Evolutionary conservation across 2,329 filamentous ascomycete genomes (phyloP), one percentile per base, ranked within the genome.

Genomic region (Penicillium sp.): DNA sequence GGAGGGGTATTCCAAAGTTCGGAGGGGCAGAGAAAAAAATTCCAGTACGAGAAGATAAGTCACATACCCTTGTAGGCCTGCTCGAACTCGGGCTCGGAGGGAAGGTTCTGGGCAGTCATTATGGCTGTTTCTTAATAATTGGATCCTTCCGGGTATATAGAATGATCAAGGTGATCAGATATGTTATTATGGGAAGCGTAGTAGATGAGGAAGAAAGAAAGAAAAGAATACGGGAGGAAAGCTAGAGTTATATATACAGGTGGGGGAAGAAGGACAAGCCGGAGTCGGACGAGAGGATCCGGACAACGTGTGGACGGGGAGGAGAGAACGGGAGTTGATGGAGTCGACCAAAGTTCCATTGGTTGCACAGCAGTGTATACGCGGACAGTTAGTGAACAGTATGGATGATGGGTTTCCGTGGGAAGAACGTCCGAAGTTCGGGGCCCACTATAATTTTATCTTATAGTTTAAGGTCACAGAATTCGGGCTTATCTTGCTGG

Each of bases 1-100:
- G 35, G 35, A 54, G 47, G 51, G 27, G 25, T 9, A 35, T 7
- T 48, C 18, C 37, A 18, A 40, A 35, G 3, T 15, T 40, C 5
- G 29, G 54, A 45, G 44, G 53, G 49, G 43, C 48, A 40, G 42
- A 49, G 15, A 47, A 53, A 35, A 29, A 41, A 14, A 44, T 9
- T 44, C 2, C 25, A 44, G 22, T 15, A 37, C 31, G 37, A 29
- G 31, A 26, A 52, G 47, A 50, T 26, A 23, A 26, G 53, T 33
- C 33, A 74, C 82, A 71, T 80, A 95, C 91, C 91, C 77, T 92
- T 90, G 86, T 96, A 96, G 72, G 93, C 93, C 85, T 97, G 93
- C 86, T 97, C 87, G 82, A 97, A 97, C 82, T 99, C 93, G 72
- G 94, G 93, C 85, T 97, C 93, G 62, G 81, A 80, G 50, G 90